phyloP scores from a whole-genome alignment of 768 basidiomycete species.

The Porpolomopsis calyptriformis region DNA sequence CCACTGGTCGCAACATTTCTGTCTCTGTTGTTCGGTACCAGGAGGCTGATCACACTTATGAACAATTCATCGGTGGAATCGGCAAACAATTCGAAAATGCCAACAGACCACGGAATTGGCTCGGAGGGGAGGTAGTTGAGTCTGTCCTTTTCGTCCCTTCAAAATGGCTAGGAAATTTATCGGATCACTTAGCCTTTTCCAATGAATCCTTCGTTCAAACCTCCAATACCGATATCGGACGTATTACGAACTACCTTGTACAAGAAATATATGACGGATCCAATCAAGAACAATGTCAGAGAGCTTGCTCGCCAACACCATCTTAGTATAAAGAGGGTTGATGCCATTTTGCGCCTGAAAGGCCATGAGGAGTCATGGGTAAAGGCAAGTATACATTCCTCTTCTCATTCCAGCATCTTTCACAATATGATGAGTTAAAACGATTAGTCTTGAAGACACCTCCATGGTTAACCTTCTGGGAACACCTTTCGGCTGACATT shows the following conservation, averaged over 20 bases:
- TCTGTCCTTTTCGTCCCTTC: slow-evolving; percentile 17
- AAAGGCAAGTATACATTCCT: slow-evolving; percentile 48
- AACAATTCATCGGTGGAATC: slow-evolving; percentile 33
- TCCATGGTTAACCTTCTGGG: slow-evolving; percentile 68
- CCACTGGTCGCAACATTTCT: slow-evolving; percentile 19
- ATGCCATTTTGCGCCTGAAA: slow-evolving; percentile 77
- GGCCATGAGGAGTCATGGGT: slow-evolving; percentile 61
- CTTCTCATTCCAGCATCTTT: slow-evolving; percentile 12
- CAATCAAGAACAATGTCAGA: slow-evolving; percentile 44
- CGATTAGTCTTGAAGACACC: slow-evolving; percentile 95
- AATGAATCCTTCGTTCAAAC: slow-evolving; percentile 73
- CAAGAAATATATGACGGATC: slow-evolving; percentile 47
- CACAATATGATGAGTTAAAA: slow-evolving; percentile 47
- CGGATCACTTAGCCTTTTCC: slow-evolving; percentile 61
- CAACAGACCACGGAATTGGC: slow-evolving; percentile 46
- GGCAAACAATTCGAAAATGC: slow-evolving; percentile 35
- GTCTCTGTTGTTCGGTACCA: slow-evolving; percentile 11
- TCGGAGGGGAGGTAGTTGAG: slow-evolving; percentile 48
- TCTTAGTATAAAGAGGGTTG: slow-evolving; percentile 66
- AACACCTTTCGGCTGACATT: slow-evolving; percentile 16
- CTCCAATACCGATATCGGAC: slow-evolving; percentile 68
- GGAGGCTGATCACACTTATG: slow-evolving; percentile 8
- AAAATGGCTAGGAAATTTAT: neutral
- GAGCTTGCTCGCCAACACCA: slow-evolving; percentile 50
- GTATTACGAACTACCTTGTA: slow-evolving; percentile 47